Evolutionary conservation across 495 filamentous ascomycete species (phyloP).

Genomic region (Penicillium coffeae): DNA sequence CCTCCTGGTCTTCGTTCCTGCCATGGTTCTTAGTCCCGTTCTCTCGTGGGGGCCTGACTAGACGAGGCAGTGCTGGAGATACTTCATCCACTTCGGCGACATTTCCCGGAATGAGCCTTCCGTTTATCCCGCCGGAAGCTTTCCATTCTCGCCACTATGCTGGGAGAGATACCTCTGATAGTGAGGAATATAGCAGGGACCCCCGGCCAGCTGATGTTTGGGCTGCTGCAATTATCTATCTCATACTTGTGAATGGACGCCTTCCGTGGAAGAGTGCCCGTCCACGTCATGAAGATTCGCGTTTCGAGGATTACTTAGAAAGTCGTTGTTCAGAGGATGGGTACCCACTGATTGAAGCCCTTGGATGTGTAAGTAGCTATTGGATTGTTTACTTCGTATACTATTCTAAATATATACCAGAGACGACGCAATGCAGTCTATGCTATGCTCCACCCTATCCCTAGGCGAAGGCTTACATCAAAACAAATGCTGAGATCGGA

Average conservation of each 20-base stretch:
- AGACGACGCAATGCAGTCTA: constrained; percentile 26
- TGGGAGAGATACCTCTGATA: constrained; percentile 17
- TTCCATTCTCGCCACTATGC: constrained; percentile 1
- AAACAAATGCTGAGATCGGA: constrained; percentile 15
- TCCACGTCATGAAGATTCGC: constrained; percentile 77
- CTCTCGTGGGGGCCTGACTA: background rate
- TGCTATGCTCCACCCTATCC: constrained; percentile 23
- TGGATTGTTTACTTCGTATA: background rate
- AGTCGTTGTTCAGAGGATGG: constrained; percentile 78
- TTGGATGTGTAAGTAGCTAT: constrained; percentile 67
- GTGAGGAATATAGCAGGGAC: constrained; percentile 74
- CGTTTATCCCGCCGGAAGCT: constrained; percentile 19
- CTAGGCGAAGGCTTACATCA: constrained; percentile 15
- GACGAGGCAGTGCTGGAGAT: background rate
- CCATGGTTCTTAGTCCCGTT: constrained; percentile 8
- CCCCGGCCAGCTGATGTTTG: constrained; percentile 89
- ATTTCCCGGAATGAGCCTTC: constrained; percentile 15
- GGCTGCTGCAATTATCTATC: constrained; percentile 93
- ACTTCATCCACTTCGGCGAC: constrained; percentile 7
- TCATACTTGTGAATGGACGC: constrained; percentile 89
- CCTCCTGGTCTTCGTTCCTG: constrained; percentile 15
- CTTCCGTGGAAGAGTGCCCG: constrained; percentile 86
- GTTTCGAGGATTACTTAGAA: constrained; percentile 80
- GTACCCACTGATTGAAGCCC: constrained; percentile 83
- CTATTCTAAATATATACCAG: constrained; percentile 5